Conservation (phyloP, 495 filamentous ascomycete species). For the Aspergillus bertholletiae region DNA sequence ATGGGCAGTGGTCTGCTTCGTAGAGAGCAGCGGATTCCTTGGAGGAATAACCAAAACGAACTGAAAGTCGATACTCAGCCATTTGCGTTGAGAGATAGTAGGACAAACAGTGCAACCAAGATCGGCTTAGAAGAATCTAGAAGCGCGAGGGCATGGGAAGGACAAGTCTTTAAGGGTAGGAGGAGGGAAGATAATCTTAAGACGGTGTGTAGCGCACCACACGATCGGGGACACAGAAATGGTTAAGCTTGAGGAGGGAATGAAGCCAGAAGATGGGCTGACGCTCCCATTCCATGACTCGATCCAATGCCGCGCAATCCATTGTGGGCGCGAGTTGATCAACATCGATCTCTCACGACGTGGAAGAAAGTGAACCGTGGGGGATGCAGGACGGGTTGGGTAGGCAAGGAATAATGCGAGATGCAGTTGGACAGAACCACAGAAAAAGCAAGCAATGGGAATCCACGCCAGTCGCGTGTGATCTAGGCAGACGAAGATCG, state of each 20-base stretch:
- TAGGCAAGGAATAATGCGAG: slow-evolving; percentile 4
- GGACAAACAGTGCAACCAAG: neutral
- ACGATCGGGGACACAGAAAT: neutral
- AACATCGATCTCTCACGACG: slow-evolving; percentile 4
- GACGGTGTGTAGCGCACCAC: neutral
- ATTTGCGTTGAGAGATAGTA: slow-evolving; percentile 5
- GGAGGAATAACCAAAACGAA: slow-evolving; percentile 10
- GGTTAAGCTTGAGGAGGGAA: neutral
- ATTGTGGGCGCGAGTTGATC: slow-evolving; percentile 4
- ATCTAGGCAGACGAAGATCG: neutral
- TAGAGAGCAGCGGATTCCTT: slow-evolving; percentile 7
- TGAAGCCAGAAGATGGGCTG: neutral
- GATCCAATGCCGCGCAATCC: slow-evolving; percentile 8
- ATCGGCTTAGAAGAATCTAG: neutral
- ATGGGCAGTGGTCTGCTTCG: slow-evolving; percentile 30
- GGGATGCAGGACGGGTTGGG: slow-evolving; percentile 5
- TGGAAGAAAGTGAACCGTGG: slow-evolving; percentile 12
- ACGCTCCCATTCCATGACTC: slow-evolving; percentile 2
- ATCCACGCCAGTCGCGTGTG: neutral
- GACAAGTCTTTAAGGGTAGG: neutral
- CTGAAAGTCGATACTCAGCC: slow-evolving; percentile 26
- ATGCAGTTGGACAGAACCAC: neutral
- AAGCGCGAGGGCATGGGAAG: neutral
- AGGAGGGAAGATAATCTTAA: neutral
- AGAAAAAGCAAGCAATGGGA: slow-evolving; percentile 5